Evolutionary conservation across 148 eudicot genomes (phyloP).

Genomic region (Chenopodium berlandieri): DNA sequence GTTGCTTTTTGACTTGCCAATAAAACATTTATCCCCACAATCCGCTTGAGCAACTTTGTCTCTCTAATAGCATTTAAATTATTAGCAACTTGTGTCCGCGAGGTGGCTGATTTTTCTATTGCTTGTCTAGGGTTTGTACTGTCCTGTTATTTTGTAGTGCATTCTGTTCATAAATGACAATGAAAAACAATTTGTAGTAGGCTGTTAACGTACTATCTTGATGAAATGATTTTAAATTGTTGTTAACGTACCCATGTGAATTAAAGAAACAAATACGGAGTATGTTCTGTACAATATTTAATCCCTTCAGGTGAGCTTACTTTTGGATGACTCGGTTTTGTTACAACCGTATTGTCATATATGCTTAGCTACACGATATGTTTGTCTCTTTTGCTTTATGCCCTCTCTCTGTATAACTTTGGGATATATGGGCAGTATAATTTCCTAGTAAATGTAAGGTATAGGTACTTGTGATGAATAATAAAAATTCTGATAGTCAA

Average conservation of each 20-base stretch:
- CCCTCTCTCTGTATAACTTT: not conserved
- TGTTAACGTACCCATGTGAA: not conserved
- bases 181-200: not conserved
- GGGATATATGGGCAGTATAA: not conserved
- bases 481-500: not conserved
- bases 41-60: constrained; percentile 11
- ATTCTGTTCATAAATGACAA: not conserved
- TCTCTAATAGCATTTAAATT: not conserved
- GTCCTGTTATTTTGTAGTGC: not conserved
- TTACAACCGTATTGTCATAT: not conserved
- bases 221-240: not conserved
- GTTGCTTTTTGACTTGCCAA: constrained; percentile 13
- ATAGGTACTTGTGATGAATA: not conserved
- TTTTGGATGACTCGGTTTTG: not conserved
- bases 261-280: not conserved
- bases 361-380: not conserved
- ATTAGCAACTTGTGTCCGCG: constrained; percentile 1
- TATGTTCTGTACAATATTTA: not conserved
- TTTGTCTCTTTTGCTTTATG: not conserved
- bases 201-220: not conserved
- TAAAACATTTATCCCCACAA: constrained; percentile 11
- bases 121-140: not conserved
- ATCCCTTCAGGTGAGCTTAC: not conserved
- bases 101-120: not conserved
- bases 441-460: not conserved